Evolutionary conservation across 768 basidiomycete genomes (phyloP).

Genomic region (Termitomyces sp.): DNA sequence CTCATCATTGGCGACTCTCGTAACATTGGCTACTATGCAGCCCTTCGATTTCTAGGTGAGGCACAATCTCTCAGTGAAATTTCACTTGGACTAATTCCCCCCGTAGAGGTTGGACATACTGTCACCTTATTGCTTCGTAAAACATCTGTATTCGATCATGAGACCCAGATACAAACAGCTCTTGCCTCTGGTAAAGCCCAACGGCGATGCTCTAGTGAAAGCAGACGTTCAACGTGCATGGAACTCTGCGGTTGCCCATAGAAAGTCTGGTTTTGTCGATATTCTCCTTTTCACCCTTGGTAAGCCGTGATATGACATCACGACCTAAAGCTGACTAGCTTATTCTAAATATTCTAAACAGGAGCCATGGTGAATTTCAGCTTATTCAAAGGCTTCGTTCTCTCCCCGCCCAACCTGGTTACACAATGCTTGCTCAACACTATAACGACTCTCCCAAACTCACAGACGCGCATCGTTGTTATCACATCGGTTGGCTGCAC

Average conservation of each 20-base stretch:
- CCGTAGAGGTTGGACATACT: constrained; percentile 49
- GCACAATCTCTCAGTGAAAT: too few relatives aligned
- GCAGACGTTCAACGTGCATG: constrained; percentile 51
- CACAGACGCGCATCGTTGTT: constrained; percentile 41
- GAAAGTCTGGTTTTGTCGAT: constrained; percentile 34
- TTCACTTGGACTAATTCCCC: background rate
- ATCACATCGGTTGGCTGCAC: constrained; percentile 54
- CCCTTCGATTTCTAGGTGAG: constrained; percentile 45
- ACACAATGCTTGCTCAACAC: constrained; percentile 53
- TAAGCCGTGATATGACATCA: constrained; percentile 20
- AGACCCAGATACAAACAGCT: constrained; percentile 47
- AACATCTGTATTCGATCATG: constrained; percentile 48
- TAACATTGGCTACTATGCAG: constrained; percentile 51
- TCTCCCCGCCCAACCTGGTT: constrained; percentile 53
- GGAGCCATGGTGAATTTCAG: constrained; percentile 45
- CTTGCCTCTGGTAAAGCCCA: constrained; percentile 47
- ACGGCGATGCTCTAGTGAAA: constrained; percentile 55
- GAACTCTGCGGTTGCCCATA: constrained; percentile 35
- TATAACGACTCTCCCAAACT: constrained; percentile 48
- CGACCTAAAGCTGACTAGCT: background rate
- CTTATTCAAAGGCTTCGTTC: constrained; percentile 42
- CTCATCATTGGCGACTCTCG: constrained; percentile 49
- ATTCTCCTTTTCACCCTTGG: constrained; percentile 61
- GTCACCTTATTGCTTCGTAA: constrained; percentile 66
- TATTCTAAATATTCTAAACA: constrained; percentile 22